Evolutionary conservation across 495 filamentous ascomycete species (phyloP), one percentile per base, ranked within the genome.

Genomic region (Aspergillus olivimuriae): DNA sequence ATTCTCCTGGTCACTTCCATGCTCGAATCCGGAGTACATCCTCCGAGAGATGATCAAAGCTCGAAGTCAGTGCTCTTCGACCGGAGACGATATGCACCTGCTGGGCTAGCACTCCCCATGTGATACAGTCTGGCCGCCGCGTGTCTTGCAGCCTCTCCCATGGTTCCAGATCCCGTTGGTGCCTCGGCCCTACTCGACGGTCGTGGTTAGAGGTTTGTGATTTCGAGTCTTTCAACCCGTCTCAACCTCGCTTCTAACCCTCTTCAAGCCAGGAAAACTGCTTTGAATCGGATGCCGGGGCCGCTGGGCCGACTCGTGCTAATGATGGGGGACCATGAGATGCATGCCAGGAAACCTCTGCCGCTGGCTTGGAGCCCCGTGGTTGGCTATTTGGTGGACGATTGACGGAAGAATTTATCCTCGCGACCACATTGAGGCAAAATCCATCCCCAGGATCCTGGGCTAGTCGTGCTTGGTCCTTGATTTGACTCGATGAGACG

Each of bases 351-450:
- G 17, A 20, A 31, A 34, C 19, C 17, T 35, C 20, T 34, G 31
- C 20, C 41, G 41, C 41, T 31, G 19, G 21, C 4, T 23, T 21
- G 18, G 21, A 21, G 11, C 3, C 4, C 15, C 35, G n/a, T n/a
- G 17, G 35, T 38, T 30, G 16, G 12, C 21, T 11, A 37, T 31
- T 34, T 28, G 34, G 2, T 7, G 15, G 36, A 42, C 9, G 34
- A 32, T 45, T 37, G n/a, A 40, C 41, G 44, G 50, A 48, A 32
- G 41, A 52, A 38, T 39, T 50, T n/a, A n/a, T n/a, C 41, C 17
- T 35, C 35, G 30, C 35, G 23, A 12, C 33, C 14, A 23, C 5
- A 51, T 46, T 51, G 39, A 47, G 52, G 36, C 52, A 45, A 48
- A 50, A 55, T 43, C 23, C 26, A 18, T 38, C 22, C 16, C 24